These are phyloP conservation scores for Podaxis sp. DNA, from an alignment of 768 basidiomycete species.

Conservation along the genomic window DNA sequence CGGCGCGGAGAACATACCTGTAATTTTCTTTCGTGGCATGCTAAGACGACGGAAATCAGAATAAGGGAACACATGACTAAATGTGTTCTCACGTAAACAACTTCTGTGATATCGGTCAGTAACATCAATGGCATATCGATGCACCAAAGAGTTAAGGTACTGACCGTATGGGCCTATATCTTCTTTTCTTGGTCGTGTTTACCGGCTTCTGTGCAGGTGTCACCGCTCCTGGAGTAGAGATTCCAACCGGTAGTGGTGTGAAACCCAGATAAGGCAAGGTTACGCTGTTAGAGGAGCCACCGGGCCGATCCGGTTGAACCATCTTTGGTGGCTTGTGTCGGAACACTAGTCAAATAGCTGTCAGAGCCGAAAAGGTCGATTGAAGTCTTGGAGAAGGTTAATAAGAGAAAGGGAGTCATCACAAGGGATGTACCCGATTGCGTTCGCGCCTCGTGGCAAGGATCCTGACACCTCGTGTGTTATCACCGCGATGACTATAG, in stretches of 20 bases:
- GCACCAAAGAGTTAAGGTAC: no score
- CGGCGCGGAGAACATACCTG: slow-evolving; percentile 13
- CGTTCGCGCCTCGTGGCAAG: background rate
- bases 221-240: background rate
- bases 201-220: background rate
- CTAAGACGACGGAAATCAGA: slow-evolving; percentile 7
- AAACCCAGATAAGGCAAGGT: slow-evolving; percentile 6
- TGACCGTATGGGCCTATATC: slow-evolving; percentile 20
- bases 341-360: background rate
- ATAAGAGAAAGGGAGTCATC: background rate
- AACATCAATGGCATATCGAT: background rate
- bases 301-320: background rate
- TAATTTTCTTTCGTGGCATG: slow-evolving; percentile 22
- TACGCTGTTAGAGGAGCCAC: background rate
- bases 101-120: slow-evolving; percentile 13
- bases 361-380: background rate
- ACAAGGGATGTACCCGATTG: background rate
- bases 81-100: slow-evolving; percentile 17
- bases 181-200: slow-evolving; percentile 15
- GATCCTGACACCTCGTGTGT: background rate
- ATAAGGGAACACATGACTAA: background rate
- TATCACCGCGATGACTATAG: background rate
- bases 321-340: background rate
- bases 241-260: background rate
- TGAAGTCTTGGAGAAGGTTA: background rate